Evolutionary conservation across 768 basidiomycete genomes (phyloP).

Genomic region (Aureoboletus auriporus): DNA sequence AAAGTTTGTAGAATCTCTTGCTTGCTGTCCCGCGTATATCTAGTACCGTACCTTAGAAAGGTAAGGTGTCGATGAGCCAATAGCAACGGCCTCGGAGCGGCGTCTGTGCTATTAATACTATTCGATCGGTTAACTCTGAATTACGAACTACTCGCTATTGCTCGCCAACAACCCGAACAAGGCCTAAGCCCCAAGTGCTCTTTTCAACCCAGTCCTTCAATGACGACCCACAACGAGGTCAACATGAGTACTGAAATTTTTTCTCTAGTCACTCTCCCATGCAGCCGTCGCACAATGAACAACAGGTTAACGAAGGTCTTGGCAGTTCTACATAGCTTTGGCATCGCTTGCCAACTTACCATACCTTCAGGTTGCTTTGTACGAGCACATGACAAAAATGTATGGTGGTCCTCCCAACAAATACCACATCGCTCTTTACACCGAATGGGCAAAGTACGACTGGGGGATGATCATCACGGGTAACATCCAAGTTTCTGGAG

Average conservation of each 20-base stretch:
- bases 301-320: slow-evolving; percentile 56
- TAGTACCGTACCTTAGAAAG: too few species aligned
- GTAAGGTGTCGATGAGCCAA: too few species aligned
- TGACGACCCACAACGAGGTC: too few species aligned
- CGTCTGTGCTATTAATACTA: too few species aligned
- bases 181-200: too few species aligned
- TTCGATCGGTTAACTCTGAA: too few species aligned
- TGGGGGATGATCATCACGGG: slow-evolving; percentile 93
- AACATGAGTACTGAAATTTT: slow-evolving; percentile 20
- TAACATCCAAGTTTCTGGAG: slow-evolving; percentile 64
- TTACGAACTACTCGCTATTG: too few species aligned
- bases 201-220: too few species aligned
- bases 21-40: too few species aligned
- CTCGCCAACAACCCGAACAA: too few species aligned
- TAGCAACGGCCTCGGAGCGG: too few species aligned
- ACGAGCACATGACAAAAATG: slow-evolving; percentile 71
- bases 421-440: slow-evolving; percentile 62
- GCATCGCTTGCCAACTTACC: background rate
- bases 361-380: slow-evolving; percentile 71
- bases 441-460: slow-evolving; percentile 64
- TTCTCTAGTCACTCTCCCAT: slow-evolving; percentile 28
- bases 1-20: too few species aligned
- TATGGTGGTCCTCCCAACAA: slow-evolving; percentile 71
- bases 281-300: slow-evolving; percentile 30
- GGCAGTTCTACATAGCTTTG: background rate